Percentiles rank a stretch among this genome's conserved stretches.
These are phyloP conservation scores for Trifolium subterraneum DNA, from an alignment of 306 rosid genomes.

Conservation along the genomic window DNA sequence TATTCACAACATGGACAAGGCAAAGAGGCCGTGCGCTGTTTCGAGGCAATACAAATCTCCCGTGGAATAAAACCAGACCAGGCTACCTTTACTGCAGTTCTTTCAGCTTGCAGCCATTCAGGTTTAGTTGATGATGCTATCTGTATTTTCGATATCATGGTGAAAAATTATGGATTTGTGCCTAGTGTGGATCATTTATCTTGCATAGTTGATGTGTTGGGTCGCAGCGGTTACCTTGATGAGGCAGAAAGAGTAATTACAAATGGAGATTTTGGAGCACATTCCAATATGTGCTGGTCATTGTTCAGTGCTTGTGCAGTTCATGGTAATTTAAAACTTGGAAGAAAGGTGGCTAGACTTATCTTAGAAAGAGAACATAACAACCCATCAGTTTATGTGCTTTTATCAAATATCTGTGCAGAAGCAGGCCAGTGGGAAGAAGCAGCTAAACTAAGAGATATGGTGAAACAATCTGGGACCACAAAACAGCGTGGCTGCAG, in stretches of 20 bases:
- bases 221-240: slow-evolving; percentile 76
- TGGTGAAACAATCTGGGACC: slow-evolving; percentile 52
- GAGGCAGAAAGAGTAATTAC: slow-evolving; percentile 68
- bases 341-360: slow-evolving; percentile 63
- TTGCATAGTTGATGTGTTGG: slow-evolving; percentile 77
- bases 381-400: slow-evolving; percentile 76
- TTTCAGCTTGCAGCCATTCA: slow-evolving; percentile 82
- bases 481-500: slow-evolving; percentile 73
- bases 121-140: slow-evolving; percentile 71
- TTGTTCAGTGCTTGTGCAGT: slow-evolving; percentile 88
- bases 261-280: slow-evolving; percentile 55
- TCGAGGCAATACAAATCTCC: slow-evolving; percentile 63
- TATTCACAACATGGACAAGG: slow-evolving; percentile 80
- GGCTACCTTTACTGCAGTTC: slow-evolving; percentile 75
- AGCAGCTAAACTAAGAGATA: slow-evolving; percentile 66
- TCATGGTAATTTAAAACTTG: slow-evolving; percentile 68
- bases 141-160: slow-evolving; percentile 64
- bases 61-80: slow-evolving; percentile 62
- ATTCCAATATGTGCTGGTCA: slow-evolving; percentile 76
- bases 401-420: slow-evolving; percentile 73
- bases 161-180: slow-evolving; percentile 47
- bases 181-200: slow-evolving; percentile 77
- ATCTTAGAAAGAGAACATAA: slow-evolving; percentile 64
- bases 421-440: slow-evolving; percentile 83
- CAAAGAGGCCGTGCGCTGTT: slow-evolving; percentile 64